Percentiles rank a stretch among this genome's conserved stretches.
phyloP scores from a whole-genome alignment of 495 filamentous ascomycete species.

The Penicillium flavigenum region DNA sequence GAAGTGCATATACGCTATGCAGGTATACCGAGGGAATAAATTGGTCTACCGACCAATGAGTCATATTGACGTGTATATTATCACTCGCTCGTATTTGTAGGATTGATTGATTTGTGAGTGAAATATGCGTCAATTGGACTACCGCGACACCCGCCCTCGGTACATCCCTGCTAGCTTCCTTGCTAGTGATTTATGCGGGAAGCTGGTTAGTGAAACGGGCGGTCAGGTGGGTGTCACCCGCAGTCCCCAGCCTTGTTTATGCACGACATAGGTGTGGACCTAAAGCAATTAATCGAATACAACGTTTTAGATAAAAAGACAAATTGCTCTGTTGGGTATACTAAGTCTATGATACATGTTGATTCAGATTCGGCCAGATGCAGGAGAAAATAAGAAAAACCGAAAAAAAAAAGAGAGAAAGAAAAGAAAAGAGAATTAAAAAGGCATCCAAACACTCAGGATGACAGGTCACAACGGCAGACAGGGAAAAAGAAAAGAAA shows the following conservation, averaged over 20 bases:
- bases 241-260: slow-evolving; percentile 3
- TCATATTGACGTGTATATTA: background rate
- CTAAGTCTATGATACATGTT: slow-evolving; percentile 50
- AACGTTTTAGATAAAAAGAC: slow-evolving; percentile 14
- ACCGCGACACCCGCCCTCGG: slow-evolving; percentile 13
- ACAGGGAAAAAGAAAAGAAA: slow-evolving; percentile 16
- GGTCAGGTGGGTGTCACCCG: slow-evolving; percentile 15
- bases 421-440: slow-evolving; percentile 17
- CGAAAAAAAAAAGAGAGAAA: slow-evolving; percentile 15
- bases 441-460: slow-evolving; percentile 19
- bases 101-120: background rate
- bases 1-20: background rate
- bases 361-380: slow-evolving; percentile 34
- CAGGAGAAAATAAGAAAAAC: slow-evolving; percentile 21
- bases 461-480: slow-evolving; percentile 21
- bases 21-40: background rate
- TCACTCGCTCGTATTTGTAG: background rate
- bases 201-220: slow-evolving; percentile 24
- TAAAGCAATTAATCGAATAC: background rate
- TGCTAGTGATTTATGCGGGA: background rate
- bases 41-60: background rate
- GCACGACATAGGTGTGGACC: slow-evolving; percentile 9
- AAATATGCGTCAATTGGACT: slow-evolving; percentile 5
- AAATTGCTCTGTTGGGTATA: slow-evolving; percentile 46
- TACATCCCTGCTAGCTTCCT: slow-evolving; percentile 9